Evolutionary conservation across 2,329 filamentous ascomycete genomes (phyloP).

Genomic region (Ceratocystis smalleyi): DNA sequence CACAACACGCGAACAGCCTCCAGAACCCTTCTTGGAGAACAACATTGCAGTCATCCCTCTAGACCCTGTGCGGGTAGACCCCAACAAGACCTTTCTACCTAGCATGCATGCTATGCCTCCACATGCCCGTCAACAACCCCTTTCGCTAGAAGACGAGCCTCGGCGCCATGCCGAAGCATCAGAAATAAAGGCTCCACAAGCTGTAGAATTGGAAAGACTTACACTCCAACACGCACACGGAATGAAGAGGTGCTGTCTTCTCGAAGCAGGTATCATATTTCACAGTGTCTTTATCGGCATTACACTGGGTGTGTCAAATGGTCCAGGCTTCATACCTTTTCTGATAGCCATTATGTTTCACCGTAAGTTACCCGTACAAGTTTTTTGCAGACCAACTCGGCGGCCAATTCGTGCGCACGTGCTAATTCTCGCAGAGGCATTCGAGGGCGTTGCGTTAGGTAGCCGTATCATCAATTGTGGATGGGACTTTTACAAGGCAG

Average conservation of each 20-base stretch:
- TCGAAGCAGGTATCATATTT: conserved; percentile 57
- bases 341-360: conserved; percentile 67
- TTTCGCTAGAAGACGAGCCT: too few species aligned
- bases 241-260: conserved; percentile 49
- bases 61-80: neutral
- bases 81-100: neutral
- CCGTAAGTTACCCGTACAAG: conserved; percentile 24
- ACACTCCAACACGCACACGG: neutral
- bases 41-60: neutral
- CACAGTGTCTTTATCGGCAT: conserved; percentile 74
- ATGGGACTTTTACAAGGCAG: conserved; percentile 28
- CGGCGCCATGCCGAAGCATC: neutral
- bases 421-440: conserved; percentile 25
- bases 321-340: conserved; percentile 62
- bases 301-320: conserved; percentile 64
- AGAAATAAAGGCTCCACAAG: conserved; percentile 31
- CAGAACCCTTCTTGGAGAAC: neutral
- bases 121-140: too few species aligned
- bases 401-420: conserved; percentile 13
- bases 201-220: conserved; percentile 29
- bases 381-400: neutral
- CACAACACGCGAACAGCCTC: neutral
- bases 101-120: neutral
- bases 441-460: conserved; percentile 46
- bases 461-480: conserved; percentile 45